A percentile compares a stretch with the other conserved stretches of the same genome.
These are phyloP conservation scores for Hypericum perforatum DNA, from an alignment of 345 rosid genomes.

Conservation along the genomic window DNA sequence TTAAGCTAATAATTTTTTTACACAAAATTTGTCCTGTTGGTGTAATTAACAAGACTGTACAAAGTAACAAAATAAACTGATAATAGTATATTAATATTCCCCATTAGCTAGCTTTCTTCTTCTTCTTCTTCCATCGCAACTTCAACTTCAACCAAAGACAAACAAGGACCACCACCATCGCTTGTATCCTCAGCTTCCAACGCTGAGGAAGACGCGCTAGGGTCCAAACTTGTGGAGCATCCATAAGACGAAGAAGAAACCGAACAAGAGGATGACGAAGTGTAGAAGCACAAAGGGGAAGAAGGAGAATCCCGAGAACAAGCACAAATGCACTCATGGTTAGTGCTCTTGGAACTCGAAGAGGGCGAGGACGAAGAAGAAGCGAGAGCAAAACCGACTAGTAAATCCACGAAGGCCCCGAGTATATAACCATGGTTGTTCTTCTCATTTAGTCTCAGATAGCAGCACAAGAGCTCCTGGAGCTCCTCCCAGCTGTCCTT, in stretches of 20 bases:
- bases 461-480: slow-evolving; percentile 25
- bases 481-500: slow-evolving; percentile 18
- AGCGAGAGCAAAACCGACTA: slow-evolving; percentile 14
- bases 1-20: too few relatives aligned
- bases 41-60: too few relatives aligned
- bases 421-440: slow-evolving; percentile 28
- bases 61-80: too few relatives aligned
- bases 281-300: slow-evolving; percentile 33
- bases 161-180: slow-evolving; percentile 15
- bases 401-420: slow-evolving; percentile 24
- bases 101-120: too few relatives aligned
- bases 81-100: too few relatives aligned
- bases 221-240: neutral
- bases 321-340: too few relatives aligned
- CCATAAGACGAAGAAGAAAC: slow-evolving; percentile 31
- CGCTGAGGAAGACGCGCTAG: slow-evolving; percentile 23
- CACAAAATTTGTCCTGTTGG: too few relatives aligned
- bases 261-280: slow-evolving; percentile 26
- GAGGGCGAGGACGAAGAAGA: neutral
- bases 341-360: too few relatives aligned
- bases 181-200: slow-evolving; percentile 16
- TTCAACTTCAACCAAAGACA: slow-evolving; percentile 13
- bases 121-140: too few relatives aligned
- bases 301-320: slow-evolving; percentile 4
- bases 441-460: slow-evolving; percentile 20